Evolutionary conservation across 2,329 filamentous ascomycete genomes (phyloP).

Genomic region (Pseudocercospora musae): DNA sequence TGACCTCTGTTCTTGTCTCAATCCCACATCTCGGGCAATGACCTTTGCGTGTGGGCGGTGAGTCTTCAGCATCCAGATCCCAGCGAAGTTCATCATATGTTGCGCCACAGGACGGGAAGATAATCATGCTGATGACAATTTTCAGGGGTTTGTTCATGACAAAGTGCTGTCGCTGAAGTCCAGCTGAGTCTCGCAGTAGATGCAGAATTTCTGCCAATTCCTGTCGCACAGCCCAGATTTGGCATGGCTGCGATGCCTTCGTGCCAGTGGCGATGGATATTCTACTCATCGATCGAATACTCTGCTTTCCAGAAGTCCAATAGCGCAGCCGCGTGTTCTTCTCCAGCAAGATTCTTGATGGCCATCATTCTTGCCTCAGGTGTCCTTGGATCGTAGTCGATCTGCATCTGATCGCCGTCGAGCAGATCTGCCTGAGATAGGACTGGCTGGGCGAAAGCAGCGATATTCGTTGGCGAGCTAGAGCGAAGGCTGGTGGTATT

Average conservation of each 20-base stretch:
- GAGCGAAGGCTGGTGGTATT: slow-evolving; percentile 2
- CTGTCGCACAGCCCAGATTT: neutral
- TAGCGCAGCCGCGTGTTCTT: slow-evolving; percentile 31
- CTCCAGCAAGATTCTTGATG: slow-evolving; percentile 36
- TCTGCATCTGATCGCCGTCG: slow-evolving; percentile 16
- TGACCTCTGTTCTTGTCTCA: neutral
- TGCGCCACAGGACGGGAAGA: neutral
- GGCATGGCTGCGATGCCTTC: neutral
- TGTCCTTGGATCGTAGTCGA: slow-evolving; percentile 21
- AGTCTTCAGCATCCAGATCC: neutral
- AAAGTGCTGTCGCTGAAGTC: neutral
- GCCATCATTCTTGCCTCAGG: slow-evolving; percentile 20
- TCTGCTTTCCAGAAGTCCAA: slow-evolving; percentile 41
- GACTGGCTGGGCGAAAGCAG: slow-evolving; percentile 8
- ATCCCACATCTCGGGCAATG: neutral
- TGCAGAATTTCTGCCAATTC: neutral
- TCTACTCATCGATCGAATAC: slow-evolving; percentile 26
- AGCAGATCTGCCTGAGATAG: slow-evolving; percentile 4
- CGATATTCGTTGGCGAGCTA: slow-evolving; percentile 12
- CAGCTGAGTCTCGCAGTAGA: neutral
- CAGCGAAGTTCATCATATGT: neutral
- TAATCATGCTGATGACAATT: neutral
- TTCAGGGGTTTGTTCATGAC: neutral
- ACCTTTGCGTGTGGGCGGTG: neutral
- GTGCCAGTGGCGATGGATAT: neutral